A percentile compares a stretch with the other conserved stretches of the same genome.
Evolutionary conservation across 179 eudicot genomes (phyloP).

Genomic region (Pouteria campechiana): DNA sequence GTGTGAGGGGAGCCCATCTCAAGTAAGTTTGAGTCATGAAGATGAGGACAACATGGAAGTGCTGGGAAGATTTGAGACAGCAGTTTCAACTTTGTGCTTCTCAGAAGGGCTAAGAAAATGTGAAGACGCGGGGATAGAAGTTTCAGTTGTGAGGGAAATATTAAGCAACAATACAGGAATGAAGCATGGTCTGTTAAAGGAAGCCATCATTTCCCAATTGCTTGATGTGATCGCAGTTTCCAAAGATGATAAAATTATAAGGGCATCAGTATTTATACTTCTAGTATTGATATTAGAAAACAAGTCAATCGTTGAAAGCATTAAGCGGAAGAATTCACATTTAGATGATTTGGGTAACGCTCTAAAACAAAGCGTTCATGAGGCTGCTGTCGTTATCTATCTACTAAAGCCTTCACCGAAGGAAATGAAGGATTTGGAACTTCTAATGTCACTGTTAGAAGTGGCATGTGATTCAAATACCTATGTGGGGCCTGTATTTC

Average conservation of each 20-base stretch:
- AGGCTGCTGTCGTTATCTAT: constrained; percentile 39
- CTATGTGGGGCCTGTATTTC: constrained; percentile 13
- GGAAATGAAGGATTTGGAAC: constrained; percentile 37
- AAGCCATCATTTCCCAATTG: constrained; percentile 35
- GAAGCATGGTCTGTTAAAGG: constrained; percentile 35
- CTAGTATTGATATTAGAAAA: constrained; percentile 26
- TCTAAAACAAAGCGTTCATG: constrained; percentile 33
- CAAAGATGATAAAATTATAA: constrained; percentile 27
- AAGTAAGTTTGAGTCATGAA: constrained; percentile 3
- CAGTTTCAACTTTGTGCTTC: constrained; percentile 40
- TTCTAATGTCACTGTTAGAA: constrained; percentile 31
- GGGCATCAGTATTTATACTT: constrained; percentile 38
- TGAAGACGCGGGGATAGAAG: constrained; percentile 26
- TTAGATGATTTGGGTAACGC: constrained; percentile 37
- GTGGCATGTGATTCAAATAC: constrained; percentile 28
- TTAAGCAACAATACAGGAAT: constrained; percentile 30
- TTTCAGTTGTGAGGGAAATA: constrained; percentile 27
- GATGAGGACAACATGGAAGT: constrained; percentile 12
- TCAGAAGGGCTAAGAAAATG: constrained; percentile 14
- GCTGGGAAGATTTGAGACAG: constrained; percentile 21
- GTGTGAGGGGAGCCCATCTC: neutral
- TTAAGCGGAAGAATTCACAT: constrained; percentile 33
- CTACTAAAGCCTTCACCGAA: constrained; percentile 40
- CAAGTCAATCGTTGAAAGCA: constrained; percentile 23
- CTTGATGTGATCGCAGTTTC: constrained; percentile 35